A percentile compares a stretch with the other conserved stretches of the same genome.
These are phyloP conservation scores for Sporobolomyces pararoseus DNA, from an alignment of 768 basidiomycete species.

Conservation along the genomic window DNA sequence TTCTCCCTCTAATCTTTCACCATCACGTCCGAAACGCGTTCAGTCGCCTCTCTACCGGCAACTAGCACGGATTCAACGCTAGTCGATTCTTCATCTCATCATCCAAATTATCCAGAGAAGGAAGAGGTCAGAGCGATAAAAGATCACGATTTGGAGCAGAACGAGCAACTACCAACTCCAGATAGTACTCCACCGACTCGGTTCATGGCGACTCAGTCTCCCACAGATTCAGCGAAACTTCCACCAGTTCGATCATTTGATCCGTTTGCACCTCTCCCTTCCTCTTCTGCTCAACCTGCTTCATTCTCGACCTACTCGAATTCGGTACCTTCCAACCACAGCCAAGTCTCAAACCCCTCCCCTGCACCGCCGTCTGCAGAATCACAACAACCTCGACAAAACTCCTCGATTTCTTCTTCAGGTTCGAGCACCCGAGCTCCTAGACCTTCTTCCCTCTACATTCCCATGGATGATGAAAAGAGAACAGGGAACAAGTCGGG, in stretches of 20 bases:
- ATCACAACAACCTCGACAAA: not conserved
- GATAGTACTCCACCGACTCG: slow-evolving; percentile 10
- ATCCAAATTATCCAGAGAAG: too few species aligned
- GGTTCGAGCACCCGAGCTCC: slow-evolving; percentile 2
- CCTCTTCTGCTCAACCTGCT: slow-evolving; percentile 1
- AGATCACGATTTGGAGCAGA: too few species aligned
- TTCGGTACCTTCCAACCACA: not conserved
- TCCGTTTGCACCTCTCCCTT: slow-evolving; percentile 30
- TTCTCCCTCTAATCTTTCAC: not conserved
- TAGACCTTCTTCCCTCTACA: slow-evolving; percentile 33
- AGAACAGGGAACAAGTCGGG: not conserved
- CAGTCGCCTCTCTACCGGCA: not conserved
- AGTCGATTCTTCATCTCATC: slow-evolving; percentile 1
- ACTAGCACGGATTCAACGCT: not conserved
- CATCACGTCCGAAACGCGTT: slow-evolving; percentile 22
- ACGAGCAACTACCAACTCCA: slow-evolving; percentile 4
- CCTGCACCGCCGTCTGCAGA: not conserved
- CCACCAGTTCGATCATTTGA: slow-evolving; percentile 11
- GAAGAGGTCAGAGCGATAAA: not conserved
- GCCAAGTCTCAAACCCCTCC: not conserved
- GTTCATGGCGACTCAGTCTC: slow-evolving; percentile 5
- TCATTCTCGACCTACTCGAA: not conserved
- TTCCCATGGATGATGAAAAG: slow-evolving; percentile 29
- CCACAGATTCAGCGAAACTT: not conserved
- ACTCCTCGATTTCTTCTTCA: not conserved